A percentile compares a stretch with the other conserved stretches of the same genome.
These are phyloP conservation scores for Suillus sp. DNA, from an alignment of 768 basidiomycete genomes.

Conservation along the genomic window DNA sequence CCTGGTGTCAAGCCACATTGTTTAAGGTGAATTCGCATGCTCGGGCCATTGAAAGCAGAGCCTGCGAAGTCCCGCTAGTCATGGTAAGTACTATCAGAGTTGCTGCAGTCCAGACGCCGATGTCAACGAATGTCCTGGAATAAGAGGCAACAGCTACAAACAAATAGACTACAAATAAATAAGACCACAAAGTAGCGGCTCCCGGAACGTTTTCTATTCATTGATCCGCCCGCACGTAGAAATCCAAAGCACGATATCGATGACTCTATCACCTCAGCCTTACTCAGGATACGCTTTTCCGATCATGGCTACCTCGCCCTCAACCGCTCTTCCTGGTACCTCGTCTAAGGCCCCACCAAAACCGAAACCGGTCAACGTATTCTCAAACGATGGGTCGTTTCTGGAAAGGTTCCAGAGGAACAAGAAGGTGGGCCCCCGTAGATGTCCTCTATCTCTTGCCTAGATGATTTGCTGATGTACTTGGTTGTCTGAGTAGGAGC, in stretches of 20 bases:
- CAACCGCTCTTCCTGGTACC: constrained; percentile 24
- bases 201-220: not conserved
- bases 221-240: not conserved
- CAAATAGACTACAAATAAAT: not conserved
- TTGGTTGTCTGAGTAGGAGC: constrained; percentile 45
- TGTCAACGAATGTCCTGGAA: not conserved
- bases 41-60: not conserved
- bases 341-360: constrained; percentile 28
- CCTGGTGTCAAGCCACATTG: not conserved
- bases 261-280: constrained; percentile 8
- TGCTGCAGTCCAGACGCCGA: not conserved
- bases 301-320: constrained; percentile 22
- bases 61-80: not conserved
- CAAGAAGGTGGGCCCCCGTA: constrained; percentile 46
- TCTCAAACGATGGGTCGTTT: constrained; percentile 72
- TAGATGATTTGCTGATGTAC: not conserved
- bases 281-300: constrained; percentile 20
- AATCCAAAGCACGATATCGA: not conserved
- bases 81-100: not conserved
- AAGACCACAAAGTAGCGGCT: not conserved
- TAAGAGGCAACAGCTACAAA: not conserved
- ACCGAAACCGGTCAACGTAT: constrained; percentile 58
- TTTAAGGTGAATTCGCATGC: not conserved
- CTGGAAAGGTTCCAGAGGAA: constrained; percentile 62
- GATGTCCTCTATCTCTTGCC: not conserved